Evolutionary conservation across 176 grass and related monocot species (phyloP), one percentile per base, ranked within the genome.

Genomic region (Zoysia pacifica): DNA sequence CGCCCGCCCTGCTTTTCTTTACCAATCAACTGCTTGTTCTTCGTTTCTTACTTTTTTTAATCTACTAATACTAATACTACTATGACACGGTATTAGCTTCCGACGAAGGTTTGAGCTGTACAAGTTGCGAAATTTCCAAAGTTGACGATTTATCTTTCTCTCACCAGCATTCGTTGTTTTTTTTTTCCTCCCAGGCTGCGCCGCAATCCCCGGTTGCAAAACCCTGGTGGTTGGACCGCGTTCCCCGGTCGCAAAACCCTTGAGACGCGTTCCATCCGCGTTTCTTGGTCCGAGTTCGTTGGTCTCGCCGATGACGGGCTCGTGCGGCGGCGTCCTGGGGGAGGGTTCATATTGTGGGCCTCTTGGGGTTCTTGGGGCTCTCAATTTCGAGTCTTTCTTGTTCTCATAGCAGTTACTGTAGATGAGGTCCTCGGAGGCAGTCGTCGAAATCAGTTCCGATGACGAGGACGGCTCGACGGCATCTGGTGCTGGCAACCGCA

Each of bases 361-460:
- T 61, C 28, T 42, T 48, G 41, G 14, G 40, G 67, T 68, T 75
- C 43, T 41, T 48, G 62, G 11, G 35, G 1, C 44, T 41, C 54
- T 62, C 38, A 6, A 13, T 46, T 15, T 28, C 2, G 8, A 2
- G 1, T 13, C 19, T 67, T 14, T 38, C 19, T 64, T 62, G 62
- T 47, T 16, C 20, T 7, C 6, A 0, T 38, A 63, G 64, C 38
- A 47, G 68, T 68, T 50, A 52, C 9, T 28, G 45, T 55, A n/a
- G 67, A 89, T 90, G 94, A 87, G 73, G 69, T 65, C 83, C n/a
- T 81, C 62, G 69, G 37, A n/a, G 35, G 85, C 19, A 64, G 49
- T 79, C 39, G 67, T 97, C 45, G 94, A 85, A 11, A 85, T 94
- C 74, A 78, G 86, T 75, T 97, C 91, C 2, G 89, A 94, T n/a